Conservation (phyloP, 2,329 filamentous ascomycete species). For the Calonectria pseudoreteaudii region DNA sequence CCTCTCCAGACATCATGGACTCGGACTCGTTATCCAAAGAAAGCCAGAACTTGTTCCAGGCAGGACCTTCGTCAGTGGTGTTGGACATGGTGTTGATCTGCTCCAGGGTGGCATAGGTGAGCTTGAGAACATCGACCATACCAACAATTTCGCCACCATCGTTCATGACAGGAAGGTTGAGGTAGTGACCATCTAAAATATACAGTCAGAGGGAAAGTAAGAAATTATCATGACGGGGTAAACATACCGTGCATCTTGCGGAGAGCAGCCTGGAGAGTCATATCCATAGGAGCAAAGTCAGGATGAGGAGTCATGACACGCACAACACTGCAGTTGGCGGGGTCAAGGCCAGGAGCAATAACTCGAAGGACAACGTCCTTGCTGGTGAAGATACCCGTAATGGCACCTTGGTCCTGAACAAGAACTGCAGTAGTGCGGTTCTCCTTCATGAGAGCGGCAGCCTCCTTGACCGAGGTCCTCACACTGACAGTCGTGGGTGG, state of each 20-base stretch:
- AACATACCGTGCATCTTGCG: constrained; percentile 97
- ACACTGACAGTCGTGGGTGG: constrained; percentile 96
- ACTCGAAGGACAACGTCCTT: constrained; percentile 99
- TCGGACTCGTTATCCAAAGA: constrained; percentile 95
- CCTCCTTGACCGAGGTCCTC: constrained; percentile 94
- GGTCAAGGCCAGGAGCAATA: constrained; percentile 95
- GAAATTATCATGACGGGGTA: not conserved
- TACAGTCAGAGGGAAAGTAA: constrained; percentile 33
- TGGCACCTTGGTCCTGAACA: constrained; percentile 95
- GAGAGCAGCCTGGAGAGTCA: constrained; percentile 98
- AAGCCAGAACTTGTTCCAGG: constrained; percentile 99
- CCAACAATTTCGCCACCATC: constrained; percentile 96
- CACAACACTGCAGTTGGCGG: constrained; percentile 94
- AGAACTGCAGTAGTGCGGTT: constrained; percentile 97
- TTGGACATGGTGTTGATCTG: constrained; percentile 97
- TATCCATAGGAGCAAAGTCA: constrained; percentile 97
- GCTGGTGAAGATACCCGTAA: constrained; percentile 99
- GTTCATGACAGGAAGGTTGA: constrained; percentile 99
- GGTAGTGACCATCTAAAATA: constrained; percentile 88
- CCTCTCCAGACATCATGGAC: constrained; percentile 94
- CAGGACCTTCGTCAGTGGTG: constrained; percentile 90
- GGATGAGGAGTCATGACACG: constrained; percentile 99
- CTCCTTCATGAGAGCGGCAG: constrained; percentile 96
- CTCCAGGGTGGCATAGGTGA: constrained; percentile 97
- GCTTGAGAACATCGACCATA: constrained; percentile 98